phyloP scores from a whole-genome alignment of 805 yeast genomes.

The Wickerhamomyces hampshirensis region DNA sequence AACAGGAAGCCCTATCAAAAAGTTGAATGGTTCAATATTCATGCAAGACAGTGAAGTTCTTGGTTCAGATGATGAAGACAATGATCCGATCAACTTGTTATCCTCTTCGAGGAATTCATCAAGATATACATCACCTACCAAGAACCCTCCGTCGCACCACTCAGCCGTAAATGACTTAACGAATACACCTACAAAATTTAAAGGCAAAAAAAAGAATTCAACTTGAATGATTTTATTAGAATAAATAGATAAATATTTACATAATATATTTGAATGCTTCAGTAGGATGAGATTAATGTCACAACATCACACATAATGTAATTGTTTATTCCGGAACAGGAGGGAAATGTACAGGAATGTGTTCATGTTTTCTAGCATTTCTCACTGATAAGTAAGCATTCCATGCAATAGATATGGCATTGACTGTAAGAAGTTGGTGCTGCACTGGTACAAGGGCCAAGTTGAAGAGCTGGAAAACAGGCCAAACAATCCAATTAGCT shows the following conservation, averaged over 20 bases:
- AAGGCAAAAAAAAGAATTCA: neutral
- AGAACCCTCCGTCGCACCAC: neutral
- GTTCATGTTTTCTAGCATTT: slow-evolving; percentile 36
- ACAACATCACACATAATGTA: no score
- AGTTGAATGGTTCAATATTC: no score
- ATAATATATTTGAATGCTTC: no score
- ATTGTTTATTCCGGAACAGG: slow-evolving; percentile 33
- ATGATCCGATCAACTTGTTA: slow-evolving; percentile 3
- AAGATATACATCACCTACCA: neutral
- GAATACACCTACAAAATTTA: neutral
- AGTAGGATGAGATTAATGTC: no score
- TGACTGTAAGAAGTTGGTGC: slow-evolving; percentile 63
- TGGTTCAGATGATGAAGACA: slow-evolving; percentile 1
- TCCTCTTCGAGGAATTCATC: neutral
- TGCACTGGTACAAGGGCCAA: slow-evolving; percentile 72
- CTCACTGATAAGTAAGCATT: slow-evolving; percentile 67
- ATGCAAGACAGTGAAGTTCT: neutral
- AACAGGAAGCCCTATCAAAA: neutral
- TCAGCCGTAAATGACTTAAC: no score
- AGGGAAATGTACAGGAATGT: slow-evolving; percentile 31
- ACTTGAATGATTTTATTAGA: no score
- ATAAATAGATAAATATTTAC: neutral
- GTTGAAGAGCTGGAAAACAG: slow-evolving; percentile 74
- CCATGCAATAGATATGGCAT: slow-evolving; percentile 74
- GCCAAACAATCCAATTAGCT: slow-evolving; percentile 89